Conservation (phyloP, 495 filamentous ascomycete genomes). For the Neurospora intermedia region DNA sequence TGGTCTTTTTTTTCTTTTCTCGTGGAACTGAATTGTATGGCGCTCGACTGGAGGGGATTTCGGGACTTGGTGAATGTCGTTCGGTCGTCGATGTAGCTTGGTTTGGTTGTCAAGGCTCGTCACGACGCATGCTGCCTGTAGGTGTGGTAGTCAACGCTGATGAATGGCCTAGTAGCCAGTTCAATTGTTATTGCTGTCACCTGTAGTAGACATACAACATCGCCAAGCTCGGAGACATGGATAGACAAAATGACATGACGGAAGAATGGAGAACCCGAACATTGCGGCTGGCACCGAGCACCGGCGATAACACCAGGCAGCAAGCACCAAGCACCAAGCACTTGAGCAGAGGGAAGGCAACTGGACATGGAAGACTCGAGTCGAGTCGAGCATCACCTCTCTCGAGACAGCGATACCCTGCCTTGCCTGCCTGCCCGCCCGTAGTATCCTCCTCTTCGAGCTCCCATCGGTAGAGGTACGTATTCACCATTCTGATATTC, state of each 20-base stretch:
- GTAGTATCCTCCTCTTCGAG: neutral
- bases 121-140: neutral
- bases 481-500: fast-evolving
- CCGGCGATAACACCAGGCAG: neutral
- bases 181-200: neutral
- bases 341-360: neutral
- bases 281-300: neutral
- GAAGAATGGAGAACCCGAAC: neutral
- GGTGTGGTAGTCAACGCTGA: neutral
- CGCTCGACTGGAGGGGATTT: no score
- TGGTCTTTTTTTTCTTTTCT: neutral
- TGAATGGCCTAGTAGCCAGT: neutral
- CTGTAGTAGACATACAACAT: neutral
- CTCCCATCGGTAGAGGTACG: neutral
- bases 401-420: neutral
- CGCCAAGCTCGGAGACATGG: neutral
- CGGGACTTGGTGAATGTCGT: neutral
- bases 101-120: neutral
- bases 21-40: neutral
- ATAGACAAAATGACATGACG: neutral
- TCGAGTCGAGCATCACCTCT: neutral
- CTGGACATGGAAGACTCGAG: neutral
- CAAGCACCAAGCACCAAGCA: neutral
- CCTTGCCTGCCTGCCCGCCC: neutral
- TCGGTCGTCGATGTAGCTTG: neutral